These are phyloP conservation scores for Nakazawaea wickerhamii DNA, from an alignment of 805 yeast species.

Conservation along the genomic window DNA sequence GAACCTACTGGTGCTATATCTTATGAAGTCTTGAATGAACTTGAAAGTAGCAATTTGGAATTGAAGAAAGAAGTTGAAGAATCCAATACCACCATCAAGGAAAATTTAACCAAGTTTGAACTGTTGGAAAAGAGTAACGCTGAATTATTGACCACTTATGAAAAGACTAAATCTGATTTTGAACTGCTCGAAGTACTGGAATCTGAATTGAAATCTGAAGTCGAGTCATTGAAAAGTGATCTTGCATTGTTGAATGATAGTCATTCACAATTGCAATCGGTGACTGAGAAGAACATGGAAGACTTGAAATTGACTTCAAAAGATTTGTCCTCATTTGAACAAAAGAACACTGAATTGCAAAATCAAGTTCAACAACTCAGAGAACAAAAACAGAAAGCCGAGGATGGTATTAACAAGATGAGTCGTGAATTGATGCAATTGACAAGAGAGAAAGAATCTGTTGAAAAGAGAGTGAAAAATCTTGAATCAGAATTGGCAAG, in stretches of 20 bases:
- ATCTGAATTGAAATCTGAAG: constrained; percentile 27
- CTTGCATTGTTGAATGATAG: constrained; percentile 31
- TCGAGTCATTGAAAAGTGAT: constrained; percentile 22
- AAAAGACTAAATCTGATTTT: constrained; percentile 22
- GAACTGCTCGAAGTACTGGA: constrained; percentile 23
- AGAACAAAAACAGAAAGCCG: constrained; percentile 57
- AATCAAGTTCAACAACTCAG: constrained; percentile 28
- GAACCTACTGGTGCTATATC: constrained; percentile 69
- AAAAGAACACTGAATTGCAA: constrained; percentile 25
- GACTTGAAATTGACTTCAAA: constrained; percentile 17
- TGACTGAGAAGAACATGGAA: constrained; percentile 10
- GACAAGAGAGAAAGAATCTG: constrained; percentile 50
- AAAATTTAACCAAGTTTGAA: constrained; percentile 26
- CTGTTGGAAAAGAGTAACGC: constrained; percentile 25
- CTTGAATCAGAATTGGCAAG: constrained; percentile 36
- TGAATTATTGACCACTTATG: constrained; percentile 22
- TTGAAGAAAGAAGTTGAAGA: constrained; percentile 16
- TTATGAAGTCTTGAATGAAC: constrained; percentile 49
- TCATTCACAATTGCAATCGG: constrained; percentile 9
- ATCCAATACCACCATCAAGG: constrained; percentile 18
- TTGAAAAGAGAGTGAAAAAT: constrained; percentile 36
- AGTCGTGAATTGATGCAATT: constrained; percentile 71
- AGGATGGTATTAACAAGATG: constrained; percentile 88
- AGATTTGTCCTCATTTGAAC: constrained; percentile 19
- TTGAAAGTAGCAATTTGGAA: constrained; percentile 30